Conservation (phyloP, 1,284 basidiomycete species). For the Moesziomyces globuligerus region DNA sequence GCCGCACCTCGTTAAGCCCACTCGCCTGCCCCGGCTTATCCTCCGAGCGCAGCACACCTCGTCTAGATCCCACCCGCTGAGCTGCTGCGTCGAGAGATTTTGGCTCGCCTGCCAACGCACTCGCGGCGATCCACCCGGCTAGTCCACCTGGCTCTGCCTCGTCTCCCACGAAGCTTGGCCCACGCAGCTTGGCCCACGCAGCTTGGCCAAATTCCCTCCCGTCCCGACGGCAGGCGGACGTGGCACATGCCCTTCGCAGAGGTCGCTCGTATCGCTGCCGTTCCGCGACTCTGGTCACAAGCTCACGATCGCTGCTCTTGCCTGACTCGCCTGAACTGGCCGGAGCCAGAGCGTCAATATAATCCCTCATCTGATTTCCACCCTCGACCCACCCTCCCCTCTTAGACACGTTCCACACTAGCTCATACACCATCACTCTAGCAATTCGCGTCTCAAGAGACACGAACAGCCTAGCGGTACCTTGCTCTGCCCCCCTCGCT, state of each 20-base stretch:
- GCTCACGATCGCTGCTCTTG: too few relatives aligned
- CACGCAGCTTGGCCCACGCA: not conserved
- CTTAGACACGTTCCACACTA: not conserved
- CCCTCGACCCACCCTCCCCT: conserved; percentile 16
- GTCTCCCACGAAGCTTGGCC: too few relatives aligned
- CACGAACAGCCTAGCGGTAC: conserved; percentile 5
- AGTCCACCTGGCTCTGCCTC: not conserved
- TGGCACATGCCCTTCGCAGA: not conserved
- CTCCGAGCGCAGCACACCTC: conserved; percentile 13
- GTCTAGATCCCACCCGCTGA: conserved; percentile 11
- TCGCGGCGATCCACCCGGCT: not conserved
- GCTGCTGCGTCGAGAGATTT: not conserved
- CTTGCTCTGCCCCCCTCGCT: not conserved
- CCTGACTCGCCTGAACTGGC: too few relatives aligned
- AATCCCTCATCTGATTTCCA: conserved; percentile 12
- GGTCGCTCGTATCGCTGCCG: not conserved
- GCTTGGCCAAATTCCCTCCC: conserved; percentile 7
- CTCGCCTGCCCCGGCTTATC: conserved; percentile 4
- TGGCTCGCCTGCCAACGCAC: not conserved
- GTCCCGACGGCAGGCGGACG: not conserved
- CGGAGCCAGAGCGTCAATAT: too few relatives aligned
- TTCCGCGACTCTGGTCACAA: not conserved
- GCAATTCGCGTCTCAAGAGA: not conserved
- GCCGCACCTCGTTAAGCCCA: conserved; percentile 7
- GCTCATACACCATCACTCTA: not conserved